These are phyloP conservation scores for Eucalyptus urophylla DNA, from an alignment of 345 rosid species.

Conservation along the genomic window DNA sequence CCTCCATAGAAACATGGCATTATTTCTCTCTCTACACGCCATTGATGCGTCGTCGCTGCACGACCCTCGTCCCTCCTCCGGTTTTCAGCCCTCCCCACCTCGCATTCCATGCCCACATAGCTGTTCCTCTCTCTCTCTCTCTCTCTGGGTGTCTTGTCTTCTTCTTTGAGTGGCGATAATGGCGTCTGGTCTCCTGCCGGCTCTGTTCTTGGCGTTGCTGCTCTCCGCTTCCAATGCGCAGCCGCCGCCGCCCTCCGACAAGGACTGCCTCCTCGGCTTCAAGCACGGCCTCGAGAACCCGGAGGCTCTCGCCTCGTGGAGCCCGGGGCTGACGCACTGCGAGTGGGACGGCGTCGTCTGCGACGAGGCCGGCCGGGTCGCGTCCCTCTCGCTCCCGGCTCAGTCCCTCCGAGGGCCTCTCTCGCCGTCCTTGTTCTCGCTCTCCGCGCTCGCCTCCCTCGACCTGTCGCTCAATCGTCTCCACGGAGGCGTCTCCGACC, in stretches of 20 bases:
- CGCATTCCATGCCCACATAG: not conserved
- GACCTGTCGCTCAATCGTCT: constrained; percentile 50
- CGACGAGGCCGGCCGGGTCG: constrained; percentile 24
- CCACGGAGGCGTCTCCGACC: constrained; percentile 24
- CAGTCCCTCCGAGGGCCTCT: constrained; percentile 32
- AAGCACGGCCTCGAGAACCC: constrained; percentile 31
- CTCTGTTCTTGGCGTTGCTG: not conserved
- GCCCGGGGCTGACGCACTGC: constrained; percentile 24
- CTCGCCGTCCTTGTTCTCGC: constrained; percentile 39
- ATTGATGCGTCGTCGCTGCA: not conserved
- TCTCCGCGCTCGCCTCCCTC: constrained; percentile 27
- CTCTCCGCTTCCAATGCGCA: not conserved
- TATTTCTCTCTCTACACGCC: not conserved
- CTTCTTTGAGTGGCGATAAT: not conserved
- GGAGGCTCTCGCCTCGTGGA: constrained; percentile 49
- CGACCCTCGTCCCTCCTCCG: not conserved
- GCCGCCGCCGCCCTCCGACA: constrained; percentile 9
- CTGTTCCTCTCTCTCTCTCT: not conserved
- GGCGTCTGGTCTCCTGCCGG: not conserved
- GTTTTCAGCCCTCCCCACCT: not conserved
- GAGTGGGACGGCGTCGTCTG: constrained; percentile 76
- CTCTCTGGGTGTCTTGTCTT: not conserved
- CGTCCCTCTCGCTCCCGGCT: constrained; percentile 25
- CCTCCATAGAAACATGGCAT: not conserved
- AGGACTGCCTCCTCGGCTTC: constrained; percentile 28